A percentile compares a stretch with the other conserved stretches of the same genome.
phyloP scores from a whole-genome alignment of 2,329 filamentous ascomycete species.

The Tolypocladium amazonense region DNA sequence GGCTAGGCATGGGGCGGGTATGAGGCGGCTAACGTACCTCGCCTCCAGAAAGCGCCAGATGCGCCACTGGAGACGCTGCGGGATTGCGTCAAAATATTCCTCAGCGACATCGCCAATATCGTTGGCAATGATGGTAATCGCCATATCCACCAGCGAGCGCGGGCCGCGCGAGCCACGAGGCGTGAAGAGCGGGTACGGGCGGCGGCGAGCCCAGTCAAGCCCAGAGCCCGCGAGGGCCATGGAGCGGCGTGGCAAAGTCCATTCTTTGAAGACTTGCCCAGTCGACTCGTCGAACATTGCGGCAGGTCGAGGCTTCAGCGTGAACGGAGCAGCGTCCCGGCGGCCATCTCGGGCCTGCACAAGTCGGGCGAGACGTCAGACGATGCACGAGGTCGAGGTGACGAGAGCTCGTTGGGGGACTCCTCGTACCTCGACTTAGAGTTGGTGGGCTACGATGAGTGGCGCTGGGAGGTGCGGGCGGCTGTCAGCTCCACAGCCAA shows the following conservation, averaged over 20 bases:
- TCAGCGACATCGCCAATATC: conserved; percentile 24
- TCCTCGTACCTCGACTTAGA: too few species aligned
- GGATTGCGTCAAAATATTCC: conserved; percentile 22
- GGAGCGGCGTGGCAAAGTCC: conserved; percentile 18
- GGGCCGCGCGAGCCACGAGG: conserved; percentile 19
- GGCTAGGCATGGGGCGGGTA: background rate
- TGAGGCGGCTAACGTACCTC: conserved; percentile 20
- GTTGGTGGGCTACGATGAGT: background rate
- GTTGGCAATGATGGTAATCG: conserved; percentile 23
- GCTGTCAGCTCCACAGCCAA: background rate
- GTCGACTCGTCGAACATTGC: conserved; percentile 21
- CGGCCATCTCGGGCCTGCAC: background rate
- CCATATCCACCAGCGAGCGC: conserved; percentile 27
- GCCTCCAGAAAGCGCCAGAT: conserved; percentile 29
- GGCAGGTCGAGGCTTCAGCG: background rate
- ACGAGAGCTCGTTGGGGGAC: background rate
- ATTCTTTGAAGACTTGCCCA: conserved; percentile 27
- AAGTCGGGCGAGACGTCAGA: background rate
- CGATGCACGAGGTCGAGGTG: background rate
- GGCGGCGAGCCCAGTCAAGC: conserved; percentile 24
- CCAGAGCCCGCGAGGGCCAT: conserved; percentile 11
- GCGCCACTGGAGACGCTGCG: conserved; percentile 21
- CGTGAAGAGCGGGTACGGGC: conserved; percentile 15
- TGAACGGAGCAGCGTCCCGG: background rate
- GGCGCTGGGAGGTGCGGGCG: background rate